A percentile compares a stretch with the other conserved stretches of the same genome.
Conservation (phyloP, 2,329 filamentous ascomycete genomes). For the Talaromyces sp. region DNA sequence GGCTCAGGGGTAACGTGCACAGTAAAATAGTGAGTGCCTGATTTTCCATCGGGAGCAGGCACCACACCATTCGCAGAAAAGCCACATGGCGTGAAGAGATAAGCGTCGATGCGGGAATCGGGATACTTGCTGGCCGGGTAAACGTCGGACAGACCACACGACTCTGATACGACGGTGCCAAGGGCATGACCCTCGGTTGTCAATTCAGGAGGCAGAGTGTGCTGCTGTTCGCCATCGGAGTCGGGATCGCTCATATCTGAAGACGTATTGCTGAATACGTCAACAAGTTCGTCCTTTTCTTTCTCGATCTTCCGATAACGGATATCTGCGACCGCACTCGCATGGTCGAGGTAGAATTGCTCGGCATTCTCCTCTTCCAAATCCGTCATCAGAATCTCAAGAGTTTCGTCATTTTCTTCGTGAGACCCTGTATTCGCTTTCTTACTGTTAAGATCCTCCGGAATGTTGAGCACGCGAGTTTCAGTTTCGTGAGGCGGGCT, state of each 20-base stretch:
- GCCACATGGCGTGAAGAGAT: slow-evolving; percentile 92
- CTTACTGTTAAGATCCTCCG: slow-evolving; percentile 34
- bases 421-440: slow-evolving; percentile 24
- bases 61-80: slow-evolving; percentile 97
- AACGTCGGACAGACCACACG: slow-evolving; percentile 81
- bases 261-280: slow-evolving; percentile 76
- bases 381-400: slow-evolving; percentile 68
- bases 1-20: slow-evolving; percentile 98
- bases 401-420: slow-evolving; percentile 47
- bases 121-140: slow-evolving; percentile 86
- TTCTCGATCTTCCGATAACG: slow-evolving; percentile 70
- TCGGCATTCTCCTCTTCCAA: slow-evolving; percentile 63
- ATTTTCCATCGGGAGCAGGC: slow-evolving; percentile 64
- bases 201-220: slow-evolving; percentile 64
- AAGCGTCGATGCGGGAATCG: slow-evolving; percentile 89
- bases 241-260: slow-evolving; percentile 59
- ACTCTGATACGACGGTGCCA: slow-evolving; percentile 86
- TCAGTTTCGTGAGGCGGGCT: slow-evolving; percentile 62
- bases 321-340: slow-evolving; percentile 84
- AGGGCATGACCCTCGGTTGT: slow-evolving; percentile 92
- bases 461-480: slow-evolving; percentile 58
- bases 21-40: slow-evolving; percentile 85
- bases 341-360: slow-evolving; percentile 71
- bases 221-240: slow-evolving; percentile 43
- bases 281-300: slow-evolving; percentile 55